Base-by-base conservation (phyloP, 768 basidiomycete species). In the Tylopilus intermedius region DNA sequence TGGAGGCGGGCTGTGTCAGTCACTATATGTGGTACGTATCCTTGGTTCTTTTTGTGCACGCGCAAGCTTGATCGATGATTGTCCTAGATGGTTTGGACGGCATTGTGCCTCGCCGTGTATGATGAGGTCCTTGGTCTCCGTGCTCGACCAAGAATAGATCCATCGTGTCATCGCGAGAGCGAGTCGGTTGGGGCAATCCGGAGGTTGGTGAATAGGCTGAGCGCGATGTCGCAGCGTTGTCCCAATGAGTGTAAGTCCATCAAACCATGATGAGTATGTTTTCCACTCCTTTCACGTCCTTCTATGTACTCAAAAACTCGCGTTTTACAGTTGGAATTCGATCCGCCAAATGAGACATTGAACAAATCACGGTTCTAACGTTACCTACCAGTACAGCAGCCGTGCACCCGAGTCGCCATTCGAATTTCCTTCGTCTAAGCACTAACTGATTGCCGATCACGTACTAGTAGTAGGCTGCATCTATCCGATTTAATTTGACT, bases 11-110 rank as follows among this genome's bases (percentile, higher is more conserved):
- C 2, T 15, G 43, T 0, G 43, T 59, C 6, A 59, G 58, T 35
- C 62, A 0, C 40, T 62, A 8, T 66, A 64, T 30, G 45, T 56
- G 14, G 64, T 63, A 41, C 8, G 37, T 48, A 9, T n/a, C 22
- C 26, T 5, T n/a, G 13, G 15, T 1, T 1, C 8, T 22, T 21
- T 2, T 0, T 24, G 27, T 7, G 2, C 46, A 4, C 37, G 45
- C n/a, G 24, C 3, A 13, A 21, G 18, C 32, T 14, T 55, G 44
- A 61, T 45, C 7, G 14, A 5, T 26, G 8, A 10, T 24, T 22
- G n/a, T 29, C 5, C 14, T 14, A 68, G 67, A 49, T 54, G 8
- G 58, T 63, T 27, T 68, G 67, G 68, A 63, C 59, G 1, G 51
- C 37, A 0, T 27, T 60, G 29, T 63, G 58, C 35, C 56, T 65